Conservation (phyloP, 2,329 filamentous ascomycete species). For the Sporothrix curviconia region DNA sequence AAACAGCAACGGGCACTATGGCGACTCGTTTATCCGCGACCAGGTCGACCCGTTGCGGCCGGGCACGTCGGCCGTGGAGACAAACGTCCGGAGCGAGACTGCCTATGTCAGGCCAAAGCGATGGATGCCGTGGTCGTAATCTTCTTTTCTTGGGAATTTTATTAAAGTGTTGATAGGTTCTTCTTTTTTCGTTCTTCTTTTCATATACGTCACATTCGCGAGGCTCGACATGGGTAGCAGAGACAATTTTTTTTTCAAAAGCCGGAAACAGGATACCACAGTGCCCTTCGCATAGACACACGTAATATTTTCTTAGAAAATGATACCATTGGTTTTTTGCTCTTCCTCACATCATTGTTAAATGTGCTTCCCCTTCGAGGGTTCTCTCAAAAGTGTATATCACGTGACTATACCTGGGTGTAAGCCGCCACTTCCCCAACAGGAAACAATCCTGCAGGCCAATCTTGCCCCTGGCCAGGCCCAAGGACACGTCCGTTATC, state of each 20-base stretch:
- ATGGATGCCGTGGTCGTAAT: not conserved
- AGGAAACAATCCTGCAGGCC: not conserved
- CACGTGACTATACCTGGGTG: not conserved
- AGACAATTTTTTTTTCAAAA: too few relatives aligned
- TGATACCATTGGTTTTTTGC: not conserved
- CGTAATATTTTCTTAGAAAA: too few relatives aligned
- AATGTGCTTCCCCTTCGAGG: too few relatives aligned
- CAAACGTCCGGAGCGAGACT: conserved; percentile 8
- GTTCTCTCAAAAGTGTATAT: too few relatives aligned
- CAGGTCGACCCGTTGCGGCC: conserved; percentile 17
- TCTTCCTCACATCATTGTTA: not conserved
- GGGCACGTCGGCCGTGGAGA: conserved; percentile 7
- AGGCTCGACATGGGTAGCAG: too few relatives aligned
- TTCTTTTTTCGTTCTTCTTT: too few relatives aligned
- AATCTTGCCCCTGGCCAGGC: too few relatives aligned
- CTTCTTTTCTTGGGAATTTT: too few relatives aligned
- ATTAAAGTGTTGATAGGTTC: too few relatives aligned
- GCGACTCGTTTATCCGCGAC: conserved; percentile 15
- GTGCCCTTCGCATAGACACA: too few relatives aligned
- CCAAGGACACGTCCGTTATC: not conserved
- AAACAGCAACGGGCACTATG: conserved; percentile 13
- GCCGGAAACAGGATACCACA: too few relatives aligned
- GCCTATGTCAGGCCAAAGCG: not conserved
- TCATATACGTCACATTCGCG: too few relatives aligned
- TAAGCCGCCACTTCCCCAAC: conserved; percentile 1